These are phyloP conservation scores for Leptodermis oblonga DNA, from an alignment of 257 asterid genomes.

Conservation along the genomic window DNA sequence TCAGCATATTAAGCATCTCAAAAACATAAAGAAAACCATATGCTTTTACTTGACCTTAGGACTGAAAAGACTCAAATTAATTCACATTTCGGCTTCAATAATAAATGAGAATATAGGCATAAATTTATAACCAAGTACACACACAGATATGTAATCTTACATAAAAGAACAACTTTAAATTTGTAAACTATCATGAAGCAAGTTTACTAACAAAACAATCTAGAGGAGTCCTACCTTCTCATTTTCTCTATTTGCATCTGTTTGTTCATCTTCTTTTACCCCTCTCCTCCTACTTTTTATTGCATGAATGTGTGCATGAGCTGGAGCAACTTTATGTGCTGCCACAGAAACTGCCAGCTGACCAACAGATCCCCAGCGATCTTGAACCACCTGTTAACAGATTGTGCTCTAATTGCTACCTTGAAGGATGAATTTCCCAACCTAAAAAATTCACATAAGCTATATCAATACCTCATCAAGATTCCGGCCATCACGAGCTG, in stretches of 20 bases:
- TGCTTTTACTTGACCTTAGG: not conserved
- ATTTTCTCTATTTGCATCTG: constrained; percentile 30
- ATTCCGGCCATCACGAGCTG: constrained; percentile 83
- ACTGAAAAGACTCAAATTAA: not conserved
- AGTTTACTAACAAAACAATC: constrained; percentile 9
- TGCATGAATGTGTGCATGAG: constrained; percentile 88
- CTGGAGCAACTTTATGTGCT: constrained; percentile 68
- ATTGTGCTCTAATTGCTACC: constrained; percentile 4
- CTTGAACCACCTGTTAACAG: constrained; percentile 67
- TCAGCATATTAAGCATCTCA: constrained; percentile 13
- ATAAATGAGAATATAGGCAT: not conserved
- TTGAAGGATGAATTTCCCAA: constrained; percentile 8
- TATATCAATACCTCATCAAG: constrained; percentile 56
- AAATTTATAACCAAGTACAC: not conserved
- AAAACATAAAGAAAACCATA: not conserved
- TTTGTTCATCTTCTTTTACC: constrained; percentile 38
- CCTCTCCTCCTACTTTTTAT: constrained; percentile 62
- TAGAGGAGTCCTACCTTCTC: constrained; percentile 47
- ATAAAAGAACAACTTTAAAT: not conserved
- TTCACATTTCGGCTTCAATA: not conserved
- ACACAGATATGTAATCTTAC: not conserved
- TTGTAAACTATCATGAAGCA: not conserved
- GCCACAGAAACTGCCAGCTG: constrained; percentile 85
- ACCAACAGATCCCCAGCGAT: constrained; percentile 94
- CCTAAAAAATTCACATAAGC: not conserved